Evolutionary conservation across 495 filamentous ascomycete genomes (phyloP).

Genomic region (Tuber microsphaerosporum): DNA sequence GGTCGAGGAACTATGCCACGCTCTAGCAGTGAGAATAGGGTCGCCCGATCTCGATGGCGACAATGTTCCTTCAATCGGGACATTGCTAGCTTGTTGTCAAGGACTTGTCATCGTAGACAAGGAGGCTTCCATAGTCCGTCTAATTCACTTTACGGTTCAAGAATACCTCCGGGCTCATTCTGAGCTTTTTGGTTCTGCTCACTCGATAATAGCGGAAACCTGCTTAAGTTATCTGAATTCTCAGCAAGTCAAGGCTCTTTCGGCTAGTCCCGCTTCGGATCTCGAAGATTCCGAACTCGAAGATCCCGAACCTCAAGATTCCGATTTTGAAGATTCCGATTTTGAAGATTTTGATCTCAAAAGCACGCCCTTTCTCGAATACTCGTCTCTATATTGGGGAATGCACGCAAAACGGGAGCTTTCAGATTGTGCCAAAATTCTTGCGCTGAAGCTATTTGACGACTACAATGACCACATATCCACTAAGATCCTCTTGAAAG

Average conservation of each 20-base stretch:
- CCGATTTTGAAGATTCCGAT: too few species aligned
- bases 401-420: background rate
- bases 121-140: background rate
- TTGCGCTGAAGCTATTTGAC: background rate
- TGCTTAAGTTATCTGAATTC: background rate
- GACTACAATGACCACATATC: background rate
- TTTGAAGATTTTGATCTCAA: too few species aligned
- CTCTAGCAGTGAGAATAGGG: background rate
- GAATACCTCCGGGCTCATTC: background rate
- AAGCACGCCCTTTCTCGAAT: background rate
- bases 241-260: background rate
- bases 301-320: too few species aligned
- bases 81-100: background rate
- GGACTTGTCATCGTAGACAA: background rate
- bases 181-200: background rate
- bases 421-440: background rate
- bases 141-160: background rate
- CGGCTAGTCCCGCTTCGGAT: too few species aligned
- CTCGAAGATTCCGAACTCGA: too few species aligned
- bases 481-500: background rate
- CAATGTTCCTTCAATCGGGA: background rate
- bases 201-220: background rate
- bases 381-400: background rate
- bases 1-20: background rate
- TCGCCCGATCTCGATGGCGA: background rate